phyloP scores from a whole-genome alignment of 352 stramenopile species.

The Phytophthora kernoviae region DNA sequence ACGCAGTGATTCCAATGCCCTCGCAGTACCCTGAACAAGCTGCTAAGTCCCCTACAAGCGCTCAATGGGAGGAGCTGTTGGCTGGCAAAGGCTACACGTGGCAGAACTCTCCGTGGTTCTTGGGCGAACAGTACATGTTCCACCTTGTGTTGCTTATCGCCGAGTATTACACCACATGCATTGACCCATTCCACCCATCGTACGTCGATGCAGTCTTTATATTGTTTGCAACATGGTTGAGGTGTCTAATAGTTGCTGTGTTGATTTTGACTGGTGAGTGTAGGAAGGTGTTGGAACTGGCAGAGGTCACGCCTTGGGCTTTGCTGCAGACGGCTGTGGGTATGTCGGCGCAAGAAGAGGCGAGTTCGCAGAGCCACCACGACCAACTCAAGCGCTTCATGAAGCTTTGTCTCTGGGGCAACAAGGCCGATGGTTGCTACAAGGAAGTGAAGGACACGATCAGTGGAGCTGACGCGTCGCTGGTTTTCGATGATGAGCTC shows the following conservation, averaged over 20 bases:
- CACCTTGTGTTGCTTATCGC: slow-evolving; percentile 66
- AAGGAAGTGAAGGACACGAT: slow-evolving; percentile 69
- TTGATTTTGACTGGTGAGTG: background rate
- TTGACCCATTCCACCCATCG: slow-evolving; percentile 72
- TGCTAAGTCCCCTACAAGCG: slow-evolving; percentile 42
- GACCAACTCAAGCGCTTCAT: slow-evolving; percentile 52
- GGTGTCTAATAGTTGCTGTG: no score
- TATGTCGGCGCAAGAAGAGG: slow-evolving; percentile 17
- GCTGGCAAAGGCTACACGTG: slow-evolving; percentile 57
- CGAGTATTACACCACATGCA: slow-evolving; percentile 60
- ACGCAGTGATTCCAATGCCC: slow-evolving; percentile 53
- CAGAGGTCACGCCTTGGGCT: slow-evolving; percentile 55
- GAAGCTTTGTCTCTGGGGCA: slow-evolving; percentile 72
- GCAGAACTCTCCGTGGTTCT: slow-evolving; percentile 78
- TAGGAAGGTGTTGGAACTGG: slow-evolving; percentile 63
- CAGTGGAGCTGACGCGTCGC: slow-evolving; percentile 47
- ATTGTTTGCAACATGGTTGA: background rate
- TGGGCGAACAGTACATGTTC: slow-evolving; percentile 80
- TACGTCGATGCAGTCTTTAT: slow-evolving; percentile 15
- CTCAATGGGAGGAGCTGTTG: slow-evolving; percentile 55
- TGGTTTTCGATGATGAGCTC: slow-evolving; percentile 57
- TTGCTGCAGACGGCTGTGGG: slow-evolving; percentile 53
- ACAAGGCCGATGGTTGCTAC: slow-evolving; percentile 73
- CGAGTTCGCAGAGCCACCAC: slow-evolving; percentile 27
- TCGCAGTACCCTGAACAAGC: slow-evolving; percentile 38